Evolutionary conservation across 2,329 filamentous ascomycete species (phyloP).

Genomic region (Ambrosiella beaveri): DNA sequence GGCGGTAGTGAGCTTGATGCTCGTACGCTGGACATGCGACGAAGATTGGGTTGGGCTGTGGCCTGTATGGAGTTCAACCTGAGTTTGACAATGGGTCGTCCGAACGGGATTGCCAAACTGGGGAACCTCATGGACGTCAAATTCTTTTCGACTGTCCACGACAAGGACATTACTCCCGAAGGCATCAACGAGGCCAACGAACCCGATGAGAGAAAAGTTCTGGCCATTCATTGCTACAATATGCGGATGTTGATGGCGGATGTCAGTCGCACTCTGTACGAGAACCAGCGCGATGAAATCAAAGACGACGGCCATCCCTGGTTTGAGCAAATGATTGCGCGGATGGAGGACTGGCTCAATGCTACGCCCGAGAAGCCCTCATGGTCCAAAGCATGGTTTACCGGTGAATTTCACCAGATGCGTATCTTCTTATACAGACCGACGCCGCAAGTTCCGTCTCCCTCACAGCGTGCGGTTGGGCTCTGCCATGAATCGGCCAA

Average conservation of each 20-base stretch:
- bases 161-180: conserved; percentile 61
- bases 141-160: conserved; percentile 69
- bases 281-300: conserved; percentile 62
- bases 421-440: conserved; percentile 75
- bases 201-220: conserved; percentile 62
- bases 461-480: conserved; percentile 58
- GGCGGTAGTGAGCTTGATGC: conserved; percentile 45
- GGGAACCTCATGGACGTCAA: conserved; percentile 71
- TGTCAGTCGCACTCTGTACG: conserved; percentile 70
- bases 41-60: conserved; percentile 75
- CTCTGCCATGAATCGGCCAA: conserved; percentile 71
- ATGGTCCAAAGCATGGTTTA: conserved; percentile 59
- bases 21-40: conserved; percentile 73
- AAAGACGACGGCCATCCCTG: conserved; percentile 69
- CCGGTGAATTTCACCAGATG: conserved; percentile 48
- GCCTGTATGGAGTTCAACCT: conserved; percentile 78
- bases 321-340: conserved; percentile 65
- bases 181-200: conserved; percentile 57
- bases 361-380: conserved; percentile 50
- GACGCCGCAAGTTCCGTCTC: conserved; percentile 78
- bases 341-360: conserved; percentile 64
- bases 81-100: conserved; percentile 72
- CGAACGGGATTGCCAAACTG: conserved; percentile 66
- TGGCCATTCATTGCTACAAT: conserved; percentile 83
- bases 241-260: conserved; percentile 80